phyloP scores from a whole-genome alignment of 2,329 filamentous ascomycete genomes.

The Penicillium sp. region DNA sequence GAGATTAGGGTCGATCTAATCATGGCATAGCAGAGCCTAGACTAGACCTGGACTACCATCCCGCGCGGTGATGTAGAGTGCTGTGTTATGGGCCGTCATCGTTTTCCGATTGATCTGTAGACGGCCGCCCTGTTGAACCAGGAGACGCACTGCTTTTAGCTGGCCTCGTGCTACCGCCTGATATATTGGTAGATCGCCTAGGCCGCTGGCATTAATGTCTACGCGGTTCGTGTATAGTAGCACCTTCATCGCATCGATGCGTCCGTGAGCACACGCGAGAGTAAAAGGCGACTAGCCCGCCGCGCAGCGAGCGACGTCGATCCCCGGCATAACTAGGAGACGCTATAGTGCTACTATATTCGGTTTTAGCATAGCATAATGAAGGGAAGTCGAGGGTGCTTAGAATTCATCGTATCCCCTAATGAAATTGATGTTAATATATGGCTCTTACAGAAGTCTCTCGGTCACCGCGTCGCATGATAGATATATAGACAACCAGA shows the following conservation, averaged over 20 bases:
- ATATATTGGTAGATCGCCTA: not conserved
- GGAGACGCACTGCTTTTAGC: not conserved
- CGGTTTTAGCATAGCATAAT: slow-evolving; percentile 1
- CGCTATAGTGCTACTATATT: not conserved
- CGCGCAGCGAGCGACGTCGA: not conserved
- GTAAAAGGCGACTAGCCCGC: not conserved
- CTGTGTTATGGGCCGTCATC: not conserved
- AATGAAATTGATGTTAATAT: slow-evolving; percentile 8
- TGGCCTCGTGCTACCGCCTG: not conserved
- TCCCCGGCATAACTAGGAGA: slow-evolving; percentile 1
- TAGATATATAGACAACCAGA: slow-evolving; percentile 5
- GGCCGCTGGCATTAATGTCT: slow-evolving; percentile 1
- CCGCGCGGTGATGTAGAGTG: slow-evolving; percentile 1
- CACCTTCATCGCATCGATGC: not conserved
- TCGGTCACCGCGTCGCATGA: slow-evolving; percentile 2
- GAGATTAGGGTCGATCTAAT: not conserved
- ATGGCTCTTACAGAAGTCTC: slow-evolving; percentile 1
- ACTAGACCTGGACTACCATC: not conserved
- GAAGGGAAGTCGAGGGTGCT: slow-evolving; percentile 1
- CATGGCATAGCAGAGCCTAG: not conserved
- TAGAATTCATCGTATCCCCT: slow-evolving; percentile 1
- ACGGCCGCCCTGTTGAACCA: not conserved
- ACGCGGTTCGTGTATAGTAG: not conserved
- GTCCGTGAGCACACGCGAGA: not conserved
- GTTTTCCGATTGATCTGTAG: not conserved